Percentiles rank a stretch among this genome's conserved stretches.
Conservation (phyloP, 2,329 filamentous ascomycete species). For the Eurotiales sp. region DNA sequence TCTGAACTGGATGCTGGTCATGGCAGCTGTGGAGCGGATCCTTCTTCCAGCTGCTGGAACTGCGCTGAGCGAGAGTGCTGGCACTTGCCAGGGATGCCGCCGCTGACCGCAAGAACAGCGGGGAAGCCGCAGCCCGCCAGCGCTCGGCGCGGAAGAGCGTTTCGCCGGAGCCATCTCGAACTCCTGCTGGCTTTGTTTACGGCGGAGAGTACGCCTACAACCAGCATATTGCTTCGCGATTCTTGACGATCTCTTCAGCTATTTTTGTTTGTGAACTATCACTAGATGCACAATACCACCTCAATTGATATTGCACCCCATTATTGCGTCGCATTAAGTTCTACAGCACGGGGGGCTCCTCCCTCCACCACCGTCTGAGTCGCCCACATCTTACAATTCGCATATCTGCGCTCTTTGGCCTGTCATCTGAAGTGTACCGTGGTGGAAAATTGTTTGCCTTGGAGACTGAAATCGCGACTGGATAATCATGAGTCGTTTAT, state of each 20-base stretch:
- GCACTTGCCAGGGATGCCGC: not conserved
- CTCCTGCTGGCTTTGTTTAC: conserved; percentile 6
- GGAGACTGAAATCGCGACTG: too few species aligned
- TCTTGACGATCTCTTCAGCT: too few species aligned
- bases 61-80: not conserved
- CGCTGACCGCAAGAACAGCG: not conserved
- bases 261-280: too few species aligned
- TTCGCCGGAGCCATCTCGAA: not conserved
- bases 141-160: not conserved
- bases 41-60: not conserved
- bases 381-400: too few species aligned
- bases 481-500: conserved; percentile 69
- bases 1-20: conserved; percentile 75
- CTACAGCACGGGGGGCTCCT: too few species aligned
- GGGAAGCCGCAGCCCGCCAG: not conserved
- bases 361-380: too few species aligned
- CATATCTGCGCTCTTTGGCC: too few species aligned
- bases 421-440: too few species aligned
- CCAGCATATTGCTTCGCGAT: not conserved
- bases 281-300: too few species aligned
- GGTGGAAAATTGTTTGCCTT: too few species aligned
- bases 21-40: conserved; percentile 44
- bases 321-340: too few species aligned
- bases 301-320: too few species aligned
- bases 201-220: not conserved